These are phyloP conservation scores for Myxozyma lipomycoides DNA, from an alignment of 805 yeast species.

Conservation along the genomic window DNA sequence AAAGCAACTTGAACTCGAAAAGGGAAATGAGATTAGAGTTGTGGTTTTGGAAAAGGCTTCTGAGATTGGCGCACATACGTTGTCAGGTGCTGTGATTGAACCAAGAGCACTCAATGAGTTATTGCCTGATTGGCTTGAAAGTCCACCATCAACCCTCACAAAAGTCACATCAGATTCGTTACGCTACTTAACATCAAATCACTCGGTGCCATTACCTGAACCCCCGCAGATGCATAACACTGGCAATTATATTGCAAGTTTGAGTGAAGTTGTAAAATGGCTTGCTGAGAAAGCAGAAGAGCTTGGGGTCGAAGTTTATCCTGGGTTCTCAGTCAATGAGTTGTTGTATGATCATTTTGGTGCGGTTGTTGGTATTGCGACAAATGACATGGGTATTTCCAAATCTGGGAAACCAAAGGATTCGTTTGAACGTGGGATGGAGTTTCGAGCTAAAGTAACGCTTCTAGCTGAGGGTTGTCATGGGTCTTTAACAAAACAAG, in stretches of 20 bases:
- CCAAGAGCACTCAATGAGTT: conserved; percentile 84
- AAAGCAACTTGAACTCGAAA: conserved; percentile 68
- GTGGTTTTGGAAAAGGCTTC: conserved; percentile 89
- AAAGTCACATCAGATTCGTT: conserved; percentile 70
- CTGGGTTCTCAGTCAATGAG: conserved; percentile 69
- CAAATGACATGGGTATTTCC: conserved; percentile 85
- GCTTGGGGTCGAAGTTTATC: conserved; percentile 88
- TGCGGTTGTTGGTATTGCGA: conserved; percentile 82
- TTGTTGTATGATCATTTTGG: conserved; percentile 56
- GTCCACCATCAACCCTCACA: conserved; percentile 50
- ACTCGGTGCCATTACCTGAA: conserved; percentile 74
- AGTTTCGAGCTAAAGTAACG: conserved; percentile 84
- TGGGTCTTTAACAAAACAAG: conserved; percentile 82
- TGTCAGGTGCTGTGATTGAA: conserved; percentile 92
- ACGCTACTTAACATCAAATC: conserved; percentile 59
- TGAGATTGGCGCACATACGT: conserved; percentile 81
- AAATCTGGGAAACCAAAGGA: conserved; percentile 72
- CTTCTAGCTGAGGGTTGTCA: conserved; percentile 98
- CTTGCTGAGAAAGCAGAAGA: conserved; percentile 87
- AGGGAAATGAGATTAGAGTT: conserved; percentile 69
- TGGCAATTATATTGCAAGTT: conserved; percentile 80
- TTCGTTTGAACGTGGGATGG: conserved; percentile 95
- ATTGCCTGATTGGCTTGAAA: conserved; percentile 56
- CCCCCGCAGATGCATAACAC: conserved; percentile 86
- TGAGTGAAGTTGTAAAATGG: conserved; percentile 75